These are phyloP conservation scores for Hydnum rufescens DNA, from an alignment of 768 basidiomycete genomes.

Conservation along the genomic window DNA sequence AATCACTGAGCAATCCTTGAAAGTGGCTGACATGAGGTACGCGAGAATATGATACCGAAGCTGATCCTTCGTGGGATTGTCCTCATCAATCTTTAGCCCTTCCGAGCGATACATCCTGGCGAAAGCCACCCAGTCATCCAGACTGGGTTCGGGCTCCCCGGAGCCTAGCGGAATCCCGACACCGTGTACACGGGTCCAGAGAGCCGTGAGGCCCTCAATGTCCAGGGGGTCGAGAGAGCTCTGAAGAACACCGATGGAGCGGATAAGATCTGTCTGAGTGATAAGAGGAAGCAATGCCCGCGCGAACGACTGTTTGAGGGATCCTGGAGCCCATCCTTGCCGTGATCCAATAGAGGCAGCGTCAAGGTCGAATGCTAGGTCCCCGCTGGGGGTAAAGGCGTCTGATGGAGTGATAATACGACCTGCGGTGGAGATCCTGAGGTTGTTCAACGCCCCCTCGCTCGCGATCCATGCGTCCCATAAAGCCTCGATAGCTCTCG, in stretches of 20 bases:
- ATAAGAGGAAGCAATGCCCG: slow-evolving; percentile 29
- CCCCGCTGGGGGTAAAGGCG: too few species aligned
- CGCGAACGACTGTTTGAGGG: slow-evolving; percentile 20
- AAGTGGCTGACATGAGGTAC: slow-evolving; percentile 74
- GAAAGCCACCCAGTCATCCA: slow-evolving; percentile 48
- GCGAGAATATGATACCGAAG: slow-evolving; percentile 48
- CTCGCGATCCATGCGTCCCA: slow-evolving; percentile 55
- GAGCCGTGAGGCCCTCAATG: slow-evolving; percentile 48
- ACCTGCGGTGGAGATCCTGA: slow-evolving; percentile 60
- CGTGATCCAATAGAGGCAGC: neutral
- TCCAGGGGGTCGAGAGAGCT: slow-evolving; percentile 62
- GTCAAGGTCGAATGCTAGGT: neutral
- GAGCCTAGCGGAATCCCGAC: slow-evolving; percentile 2
- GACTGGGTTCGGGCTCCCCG: slow-evolving; percentile 27
- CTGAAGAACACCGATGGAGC: slow-evolving; percentile 40
- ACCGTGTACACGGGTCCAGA: slow-evolving; percentile 12
- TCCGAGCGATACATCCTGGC: slow-evolving; percentile 30
- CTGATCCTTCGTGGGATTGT: slow-evolving; percentile 16
- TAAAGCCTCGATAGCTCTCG: slow-evolving; percentile 42
- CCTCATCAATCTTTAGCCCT: neutral
- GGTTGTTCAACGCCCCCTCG: slow-evolving; percentile 53
- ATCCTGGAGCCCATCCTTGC: neutral
- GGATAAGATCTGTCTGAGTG: slow-evolving; percentile 31
- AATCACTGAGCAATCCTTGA: slow-evolving; percentile 89
- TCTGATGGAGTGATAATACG: slow-evolving; percentile 35